Conservation (phyloP, 768 basidiomycete species). For the Coprinopsis cinerea region DNA sequence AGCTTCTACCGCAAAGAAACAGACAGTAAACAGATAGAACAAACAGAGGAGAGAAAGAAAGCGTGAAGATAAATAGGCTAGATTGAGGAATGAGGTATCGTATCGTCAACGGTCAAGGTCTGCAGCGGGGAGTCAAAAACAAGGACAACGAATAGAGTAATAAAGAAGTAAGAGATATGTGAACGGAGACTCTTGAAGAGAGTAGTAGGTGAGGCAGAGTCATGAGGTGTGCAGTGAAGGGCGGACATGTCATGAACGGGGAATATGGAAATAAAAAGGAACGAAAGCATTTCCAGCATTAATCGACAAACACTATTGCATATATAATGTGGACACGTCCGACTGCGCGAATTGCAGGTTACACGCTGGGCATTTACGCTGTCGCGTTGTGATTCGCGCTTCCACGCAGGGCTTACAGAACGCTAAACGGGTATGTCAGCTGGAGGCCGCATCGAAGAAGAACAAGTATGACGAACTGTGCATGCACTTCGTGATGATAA, state of each 20-base stretch:
- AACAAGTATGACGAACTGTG: slow-evolving; percentile 63
- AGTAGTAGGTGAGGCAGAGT: too few species aligned
- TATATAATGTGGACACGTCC: slow-evolving; percentile 44
- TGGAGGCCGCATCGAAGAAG: not conserved
- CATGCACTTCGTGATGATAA: slow-evolving; percentile 84
- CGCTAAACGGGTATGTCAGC: slow-evolving; percentile 37
- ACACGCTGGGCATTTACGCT: slow-evolving; percentile 92
- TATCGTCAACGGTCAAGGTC: too few species aligned
- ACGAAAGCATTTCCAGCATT: not conserved
- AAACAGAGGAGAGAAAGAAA: not conserved
- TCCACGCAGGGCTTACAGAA: slow-evolving; percentile 86
- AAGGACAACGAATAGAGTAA: too few species aligned
- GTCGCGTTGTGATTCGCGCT: slow-evolving; percentile 79
- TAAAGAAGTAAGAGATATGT: too few species aligned
- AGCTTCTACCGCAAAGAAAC: not conserved
- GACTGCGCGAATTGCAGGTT: slow-evolving; percentile 73
- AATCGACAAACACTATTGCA: slow-evolving; percentile 1
- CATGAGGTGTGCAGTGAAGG: too few species aligned
- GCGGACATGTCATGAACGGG: too few species aligned
- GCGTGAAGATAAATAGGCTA: not conserved
- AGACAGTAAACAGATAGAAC: not conserved
- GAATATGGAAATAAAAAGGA: not conserved
- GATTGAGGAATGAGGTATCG: too few species aligned
- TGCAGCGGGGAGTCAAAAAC: too few species aligned
- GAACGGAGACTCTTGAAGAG: too few species aligned